A percentile compares a stretch with the other conserved stretches of the same genome.
These are phyloP conservation scores for Sporothrix humicola DNA, from an alignment of 2,329 filamentous ascomycete genomes.

Conservation along the genomic window DNA sequence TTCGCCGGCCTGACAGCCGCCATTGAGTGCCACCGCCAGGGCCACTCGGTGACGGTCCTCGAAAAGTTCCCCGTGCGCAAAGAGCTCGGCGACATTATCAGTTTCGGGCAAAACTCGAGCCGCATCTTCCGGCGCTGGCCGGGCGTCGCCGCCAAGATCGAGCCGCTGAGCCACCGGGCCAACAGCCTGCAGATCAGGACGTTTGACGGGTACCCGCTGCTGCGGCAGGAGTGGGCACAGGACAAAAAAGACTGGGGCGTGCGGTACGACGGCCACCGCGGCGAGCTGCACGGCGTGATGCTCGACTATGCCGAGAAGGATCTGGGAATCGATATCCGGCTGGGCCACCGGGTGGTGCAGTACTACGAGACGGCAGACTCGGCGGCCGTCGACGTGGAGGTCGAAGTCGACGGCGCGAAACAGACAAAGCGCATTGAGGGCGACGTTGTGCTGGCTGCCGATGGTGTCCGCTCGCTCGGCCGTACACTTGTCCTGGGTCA, in stretches of 20 bases:
- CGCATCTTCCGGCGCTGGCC: constrained; percentile 59
- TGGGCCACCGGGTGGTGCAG: constrained; percentile 54
- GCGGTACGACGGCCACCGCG: constrained; percentile 60
- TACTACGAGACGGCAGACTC: constrained; percentile 57
- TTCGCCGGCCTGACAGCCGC: constrained; percentile 66
- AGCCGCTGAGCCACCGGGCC: constrained; percentile 55
- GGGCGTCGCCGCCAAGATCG: constrained; percentile 55
- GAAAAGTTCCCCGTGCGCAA: constrained; percentile 62
- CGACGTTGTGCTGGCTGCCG: constrained; percentile 56
- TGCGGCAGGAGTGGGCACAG: constrained; percentile 35
- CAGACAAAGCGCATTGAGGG: constrained; percentile 39
- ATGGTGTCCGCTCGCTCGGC: constrained; percentile 57
- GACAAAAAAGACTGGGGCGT: constrained; percentile 48
- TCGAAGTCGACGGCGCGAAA: neutral
- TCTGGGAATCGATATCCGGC: constrained; percentile 58
- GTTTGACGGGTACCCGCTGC: constrained; percentile 33
- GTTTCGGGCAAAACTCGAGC: constrained; percentile 64
- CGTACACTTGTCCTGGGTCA: constrained; percentile 53
- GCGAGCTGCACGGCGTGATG: constrained; percentile 58
- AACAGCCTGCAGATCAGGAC: constrained; percentile 41
- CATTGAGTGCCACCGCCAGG: constrained; percentile 65
- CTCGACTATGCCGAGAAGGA: constrained; percentile 56
- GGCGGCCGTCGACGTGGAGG: constrained; percentile 56
- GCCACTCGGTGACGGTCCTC: constrained; percentile 58
- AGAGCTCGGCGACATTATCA: constrained; percentile 65